phyloP scores from a whole-genome alignment of 2,329 filamentous ascomycete genomes.

The Phialocephala sp. region DNA sequence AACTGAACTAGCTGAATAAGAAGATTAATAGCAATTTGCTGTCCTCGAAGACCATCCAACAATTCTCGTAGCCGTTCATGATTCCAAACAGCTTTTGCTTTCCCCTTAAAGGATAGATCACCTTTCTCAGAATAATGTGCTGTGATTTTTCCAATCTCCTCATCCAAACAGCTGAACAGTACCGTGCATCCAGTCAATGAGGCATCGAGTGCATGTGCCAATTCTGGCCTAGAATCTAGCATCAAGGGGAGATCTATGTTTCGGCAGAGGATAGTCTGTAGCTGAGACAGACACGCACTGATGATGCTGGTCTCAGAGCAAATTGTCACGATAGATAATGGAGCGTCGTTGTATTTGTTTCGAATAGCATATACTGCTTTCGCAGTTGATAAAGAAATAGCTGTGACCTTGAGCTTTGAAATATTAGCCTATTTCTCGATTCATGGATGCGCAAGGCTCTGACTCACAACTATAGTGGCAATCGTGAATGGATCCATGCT shows the following conservation, averaged over 20 bases:
- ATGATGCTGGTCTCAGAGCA: no score
- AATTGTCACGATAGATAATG: no score
- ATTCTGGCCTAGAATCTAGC: constrained; percentile 6
- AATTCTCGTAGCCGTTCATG: constrained; percentile 7
- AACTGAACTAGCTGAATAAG: constrained; percentile 10
- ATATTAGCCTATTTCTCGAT: no score
- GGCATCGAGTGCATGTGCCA: neutral
- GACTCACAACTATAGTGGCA: no score
- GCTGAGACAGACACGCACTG: constrained; percentile 3
- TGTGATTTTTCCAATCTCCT: neutral
- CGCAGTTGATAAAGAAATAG: no score
- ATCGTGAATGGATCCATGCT: no score
- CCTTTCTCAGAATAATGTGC: neutral
- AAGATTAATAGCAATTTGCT: constrained; percentile 7
- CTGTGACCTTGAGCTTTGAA: no score
- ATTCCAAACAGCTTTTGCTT: constrained; percentile 6
- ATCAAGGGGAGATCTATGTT: neutral
- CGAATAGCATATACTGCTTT: no score
- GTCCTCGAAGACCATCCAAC: constrained; percentile 3
- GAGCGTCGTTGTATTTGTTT: no score
- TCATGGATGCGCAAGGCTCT: no score
- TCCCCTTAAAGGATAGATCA: constrained; percentile 10
- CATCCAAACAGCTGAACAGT: constrained; percentile 12
- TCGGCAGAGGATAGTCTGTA: constrained; percentile 6
- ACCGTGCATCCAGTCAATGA: constrained; percentile 13